These are phyloP conservation scores for Allium cepa DNA, from an alignment of 106 monocot species.

Conservation along the genomic window DNA sequence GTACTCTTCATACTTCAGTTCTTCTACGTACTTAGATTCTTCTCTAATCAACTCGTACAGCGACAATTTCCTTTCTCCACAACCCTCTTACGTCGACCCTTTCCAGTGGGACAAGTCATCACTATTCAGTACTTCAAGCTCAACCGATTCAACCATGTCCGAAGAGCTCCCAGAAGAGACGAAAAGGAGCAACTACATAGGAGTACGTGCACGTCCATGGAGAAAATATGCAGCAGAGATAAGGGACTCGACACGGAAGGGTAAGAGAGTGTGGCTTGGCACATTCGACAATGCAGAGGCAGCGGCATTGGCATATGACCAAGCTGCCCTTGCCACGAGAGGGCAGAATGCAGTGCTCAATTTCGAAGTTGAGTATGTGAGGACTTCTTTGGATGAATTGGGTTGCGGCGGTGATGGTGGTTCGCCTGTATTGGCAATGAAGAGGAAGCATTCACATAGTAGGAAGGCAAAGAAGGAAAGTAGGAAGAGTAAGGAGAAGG, in stretches of 20 bases:
- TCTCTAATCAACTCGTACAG: too few species aligned
- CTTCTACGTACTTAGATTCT: too few species aligned
- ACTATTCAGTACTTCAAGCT: too few species aligned
- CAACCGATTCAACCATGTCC: too few species aligned
- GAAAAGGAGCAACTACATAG: background rate
- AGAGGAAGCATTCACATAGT: slow-evolving; percentile 1
- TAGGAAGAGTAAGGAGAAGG: too few species aligned
- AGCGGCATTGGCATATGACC: slow-evolving; percentile 25
- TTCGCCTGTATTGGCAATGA: slow-evolving; percentile 4
- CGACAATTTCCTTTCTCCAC: too few species aligned
- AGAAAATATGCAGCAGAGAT: slow-evolving; percentile 23
- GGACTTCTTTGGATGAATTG: background rate
- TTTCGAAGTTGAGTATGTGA: slow-evolving; percentile 10
- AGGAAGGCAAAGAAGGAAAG: background rate
- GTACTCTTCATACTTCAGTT: too few species aligned
- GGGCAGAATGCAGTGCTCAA: slow-evolving; percentile 16
- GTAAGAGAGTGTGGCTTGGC: slow-evolving; percentile 16
- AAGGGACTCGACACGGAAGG: slow-evolving; percentile 10
- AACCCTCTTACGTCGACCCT: too few species aligned
- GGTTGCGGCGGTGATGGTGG: background rate
- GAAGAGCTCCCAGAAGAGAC: background rate
- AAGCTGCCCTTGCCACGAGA: slow-evolving; percentile 14
- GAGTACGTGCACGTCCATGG: slow-evolving; percentile 16
- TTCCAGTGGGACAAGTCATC: too few species aligned
- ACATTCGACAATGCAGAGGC: slow-evolving; percentile 25